Evolutionary conservation across 768 basidiomycete species (phyloP), one percentile per base, ranked within the genome.

Genomic region (Mycena rosella): DNA sequence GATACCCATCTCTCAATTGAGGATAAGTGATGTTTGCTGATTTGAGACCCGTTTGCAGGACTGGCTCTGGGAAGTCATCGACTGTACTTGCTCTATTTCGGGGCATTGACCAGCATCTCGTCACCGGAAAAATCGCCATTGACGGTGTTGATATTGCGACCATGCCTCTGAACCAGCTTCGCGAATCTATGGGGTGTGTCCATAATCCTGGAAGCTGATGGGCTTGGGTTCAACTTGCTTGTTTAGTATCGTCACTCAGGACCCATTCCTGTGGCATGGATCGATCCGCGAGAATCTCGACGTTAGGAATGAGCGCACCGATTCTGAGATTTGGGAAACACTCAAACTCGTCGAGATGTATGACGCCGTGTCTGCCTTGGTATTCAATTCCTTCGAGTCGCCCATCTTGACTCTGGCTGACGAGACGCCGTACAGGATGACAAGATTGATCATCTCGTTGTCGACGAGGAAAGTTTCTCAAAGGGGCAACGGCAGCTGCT

Each of bases 311-410:
- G 60, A 42, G 51, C 51, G 42, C 51, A 53, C 38, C 38, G 60
- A 62, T 62, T 42, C 40, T 24, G 64, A 65, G 51, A 52, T 65
- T 45, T 65, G 56, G 63, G 57, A 65, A 48, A 59, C 64, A 5
- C 64, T 65, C 40, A 65, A 60, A 54, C 57, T 65, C 20, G 64
- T 65, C 40, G 57, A 65, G 64, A 65, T 65, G 64, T 65, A 59
- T 53, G 64, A 60, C 24, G 49, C 64, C 6, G 64, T 65, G 58
- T 65, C 64, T n/a, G 38, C 48, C 18, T 53, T 65, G 51, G 63
- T 65, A 27, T 30, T 32, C 18, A 30, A 26, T 32, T 13, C n/a
- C 26, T 53, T 3, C n/a, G n/a, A n/a, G n/a, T 42, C 32, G 26
- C 20, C 38, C 18, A 26, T 42, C 24, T 56, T 56, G 26, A 34